Evolutionary conservation across 495 filamentous ascomycete genomes (phyloP).

Genomic region (Aspergillus conjunctus): DNA sequence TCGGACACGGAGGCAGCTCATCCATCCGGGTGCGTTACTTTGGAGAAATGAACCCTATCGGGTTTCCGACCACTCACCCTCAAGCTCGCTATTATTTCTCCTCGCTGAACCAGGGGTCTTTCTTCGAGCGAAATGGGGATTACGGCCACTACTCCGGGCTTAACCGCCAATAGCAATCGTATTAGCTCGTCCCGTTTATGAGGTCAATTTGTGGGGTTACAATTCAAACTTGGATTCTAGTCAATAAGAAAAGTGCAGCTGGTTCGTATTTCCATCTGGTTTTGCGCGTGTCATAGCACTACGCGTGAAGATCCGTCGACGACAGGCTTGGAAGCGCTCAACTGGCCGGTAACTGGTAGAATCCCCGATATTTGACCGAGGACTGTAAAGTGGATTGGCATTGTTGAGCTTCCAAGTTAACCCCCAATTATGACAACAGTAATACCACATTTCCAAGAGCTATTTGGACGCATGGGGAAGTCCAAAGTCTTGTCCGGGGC

Average conservation of each 20-base stretch:
- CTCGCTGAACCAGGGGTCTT: not conserved
- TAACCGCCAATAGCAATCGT: not conserved
- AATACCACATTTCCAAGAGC: not conserved
- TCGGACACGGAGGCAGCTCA: not conserved
- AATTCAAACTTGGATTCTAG: not conserved
- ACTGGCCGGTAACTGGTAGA: constrained; percentile 11
- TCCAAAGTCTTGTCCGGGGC: constrained; percentile 3
- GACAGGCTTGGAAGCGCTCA: constrained; percentile 6
- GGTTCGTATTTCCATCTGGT: not conserved
- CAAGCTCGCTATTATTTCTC: not conserved
- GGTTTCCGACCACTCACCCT: too few species aligned
- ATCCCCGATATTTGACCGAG: constrained; percentile 30
- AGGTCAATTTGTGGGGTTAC: not conserved
- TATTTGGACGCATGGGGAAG: not conserved
- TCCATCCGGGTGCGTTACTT: too few species aligned
- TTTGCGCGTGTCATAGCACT: constrained; percentile 13
- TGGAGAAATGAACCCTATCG: too few species aligned
- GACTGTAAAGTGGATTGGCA: not conserved
- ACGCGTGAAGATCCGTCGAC: constrained; percentile 9
- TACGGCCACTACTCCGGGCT: not conserved
- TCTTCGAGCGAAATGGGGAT: not conserved
- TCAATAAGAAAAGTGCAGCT: not conserved
- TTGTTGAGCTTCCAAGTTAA: not conserved
- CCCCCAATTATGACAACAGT: not conserved
- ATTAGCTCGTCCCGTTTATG: not conserved